Conservation (phyloP, 2,329 filamentous ascomycete species). For the Fusarium sterilihyphosum region DNA sequence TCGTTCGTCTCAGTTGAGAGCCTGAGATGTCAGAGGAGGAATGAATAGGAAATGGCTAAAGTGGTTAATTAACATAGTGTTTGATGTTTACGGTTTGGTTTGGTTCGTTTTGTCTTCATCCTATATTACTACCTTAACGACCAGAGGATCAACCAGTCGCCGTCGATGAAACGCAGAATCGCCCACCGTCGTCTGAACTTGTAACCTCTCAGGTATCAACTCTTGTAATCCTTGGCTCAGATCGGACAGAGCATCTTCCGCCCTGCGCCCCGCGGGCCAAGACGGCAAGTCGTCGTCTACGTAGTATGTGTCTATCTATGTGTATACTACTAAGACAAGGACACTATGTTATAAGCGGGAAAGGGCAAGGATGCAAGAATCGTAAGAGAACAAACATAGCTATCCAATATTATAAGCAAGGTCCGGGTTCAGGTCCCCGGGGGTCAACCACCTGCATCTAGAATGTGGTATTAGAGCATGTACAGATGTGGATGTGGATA, state of each 20-base stretch:
- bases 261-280: conserved; percentile 16
- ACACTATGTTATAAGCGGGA: conserved; percentile 10
- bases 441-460: neutral
- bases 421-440: neutral
- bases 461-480: neutral
- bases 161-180: conserved; percentile 8
- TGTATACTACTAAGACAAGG: conserved; percentile 8
- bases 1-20: neutral
- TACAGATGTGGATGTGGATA: neutral
- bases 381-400: conserved; percentile 13
- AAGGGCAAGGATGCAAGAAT: conserved; percentile 2
- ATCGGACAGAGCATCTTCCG: conserved; percentile 11
- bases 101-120: neutral
- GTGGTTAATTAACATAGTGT: conserved; percentile 5
- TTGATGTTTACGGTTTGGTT: conserved; percentile 6
- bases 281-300: conserved; percentile 1
- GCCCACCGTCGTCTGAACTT: conserved; percentile 13
- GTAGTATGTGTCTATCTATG: neutral
- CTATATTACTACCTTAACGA: neutral
- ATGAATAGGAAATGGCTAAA: neutral
- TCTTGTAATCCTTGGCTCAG: conserved; percentile 13
- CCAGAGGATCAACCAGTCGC: neutral
- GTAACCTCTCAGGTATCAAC: conserved; percentile 5
- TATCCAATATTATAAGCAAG: neutral
- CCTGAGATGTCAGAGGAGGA: neutral